Evolutionary conservation across 1,139 yeast species (phyloP), one percentile per base, ranked within the genome.

Genomic region (Candida sanyaensis): DNA sequence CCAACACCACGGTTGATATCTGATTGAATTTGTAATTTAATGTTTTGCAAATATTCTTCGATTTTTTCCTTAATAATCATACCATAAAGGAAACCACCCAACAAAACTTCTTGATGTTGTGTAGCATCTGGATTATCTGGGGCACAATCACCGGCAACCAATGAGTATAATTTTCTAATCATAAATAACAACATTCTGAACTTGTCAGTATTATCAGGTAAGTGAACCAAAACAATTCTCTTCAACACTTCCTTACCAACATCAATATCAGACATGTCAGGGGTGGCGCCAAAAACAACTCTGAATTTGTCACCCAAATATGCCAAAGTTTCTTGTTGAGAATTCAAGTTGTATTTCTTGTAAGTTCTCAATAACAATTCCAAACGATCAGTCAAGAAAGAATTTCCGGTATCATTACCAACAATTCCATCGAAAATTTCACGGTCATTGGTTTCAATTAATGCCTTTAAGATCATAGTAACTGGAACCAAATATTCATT

Each of bases 91-190:
- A 93, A 91, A 23, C 99, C 99, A 54, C 99, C 99, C 48, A 93
- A 78, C 55, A 93, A 74, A 30, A 93, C 91, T 73, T 93, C 99
- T 73, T 93, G 99, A 76, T 93, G 98, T 74, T 95, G 99, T 8
- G 97, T 90, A 39, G 98, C 96, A 85, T 93, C 99, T 62, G 99
- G 99, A 72, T 95, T 93, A 68, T 93, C 99, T 24, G 97, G 95
- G 50, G 93, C 77, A 70, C 98, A 92, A 63, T 92, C 97, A 50
- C 98, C 98, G 37, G 97, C 97, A 44, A 93, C 98, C 56, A 95
- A 78, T 1, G 98, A 80, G 66, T 95, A 95, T 52, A 93, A 80
- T 69, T 93, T 95, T 77, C 99, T 84, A 61, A 93, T 85, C 98
- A 93, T 93, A 70, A 92, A 93, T 53, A 92, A 69, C 54, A 93